Evolutionary conservation across 1,139 yeast genomes (phyloP).

Genomic region (Spencermartinsiella ligniputridi): DNA sequence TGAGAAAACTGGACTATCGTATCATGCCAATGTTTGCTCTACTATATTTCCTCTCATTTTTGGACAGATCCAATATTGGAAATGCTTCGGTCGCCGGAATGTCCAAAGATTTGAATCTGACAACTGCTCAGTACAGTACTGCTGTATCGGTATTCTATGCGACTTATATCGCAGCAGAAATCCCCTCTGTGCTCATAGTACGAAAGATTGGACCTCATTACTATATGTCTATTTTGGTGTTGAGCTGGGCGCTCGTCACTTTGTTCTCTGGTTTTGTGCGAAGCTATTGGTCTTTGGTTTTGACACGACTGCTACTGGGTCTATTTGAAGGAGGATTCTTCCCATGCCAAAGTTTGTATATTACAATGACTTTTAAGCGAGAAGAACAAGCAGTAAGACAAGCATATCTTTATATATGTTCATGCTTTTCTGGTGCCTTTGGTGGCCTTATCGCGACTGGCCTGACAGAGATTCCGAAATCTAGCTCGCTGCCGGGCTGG

Average conservation of each 20-base stretch:
- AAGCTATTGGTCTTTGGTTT: constrained; percentile 18
- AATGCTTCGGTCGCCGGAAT: constrained; percentile 51
- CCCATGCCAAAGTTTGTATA: constrained; percentile 28
- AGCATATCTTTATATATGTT: constrained; percentile 31
- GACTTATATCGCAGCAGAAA: constrained; percentile 28
- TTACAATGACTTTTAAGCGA: constrained; percentile 30
- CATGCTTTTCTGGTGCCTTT: constrained; percentile 25
- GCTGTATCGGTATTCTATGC: constrained; percentile 22
- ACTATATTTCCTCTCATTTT: constrained; percentile 26
- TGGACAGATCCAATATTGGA: constrained; percentile 45
- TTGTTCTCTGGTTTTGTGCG: constrained; percentile 17
- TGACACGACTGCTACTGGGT: constrained; percentile 23
- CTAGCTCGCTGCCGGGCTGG: constrained; percentile 33
- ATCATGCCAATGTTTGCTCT: constrained; percentile 5
- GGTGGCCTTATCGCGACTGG: constrained; percentile 35
- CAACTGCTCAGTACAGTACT: constrained; percentile 39
- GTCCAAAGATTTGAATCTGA: constrained; percentile 42
- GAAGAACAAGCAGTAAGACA: constrained; percentile 51
- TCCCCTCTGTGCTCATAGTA: constrained; percentile 15
- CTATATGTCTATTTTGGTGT: constrained; percentile 21
- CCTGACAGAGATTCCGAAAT: too few relatives aligned
- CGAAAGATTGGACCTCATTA: constrained; percentile 18
- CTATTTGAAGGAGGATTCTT: constrained; percentile 26
- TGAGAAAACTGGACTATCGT: background rate
- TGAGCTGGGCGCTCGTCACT: constrained; percentile 25